Evolutionary conservation across 2,329 filamentous ascomycete genomes (phyloP), one percentile per base, ranked within the genome.

Genomic region (Mycosphaerella sp.): DNA sequence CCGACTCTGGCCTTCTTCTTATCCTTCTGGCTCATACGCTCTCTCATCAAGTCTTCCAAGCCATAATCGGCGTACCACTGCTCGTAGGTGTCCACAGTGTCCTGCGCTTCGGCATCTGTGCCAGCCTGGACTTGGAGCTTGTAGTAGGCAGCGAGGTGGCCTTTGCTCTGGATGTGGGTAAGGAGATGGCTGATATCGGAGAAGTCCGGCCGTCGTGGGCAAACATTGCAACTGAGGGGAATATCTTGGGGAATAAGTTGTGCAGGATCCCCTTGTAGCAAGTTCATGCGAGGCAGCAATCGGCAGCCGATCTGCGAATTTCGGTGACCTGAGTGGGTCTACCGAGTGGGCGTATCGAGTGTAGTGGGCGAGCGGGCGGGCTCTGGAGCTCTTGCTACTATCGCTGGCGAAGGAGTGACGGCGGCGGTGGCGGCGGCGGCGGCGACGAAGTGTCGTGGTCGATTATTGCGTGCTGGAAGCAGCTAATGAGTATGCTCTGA

Each of bases 141-240:
- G 74, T 91, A 95, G 65, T 88, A 84, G 67, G 89, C 81, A 56
- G 89, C 84, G 34, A 96, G 76, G 69, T 97, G 92, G n/a, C 87
- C 86, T 69, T 96, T 96, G 60, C 91, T 96, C 56, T 87, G 83
- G 58, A 96, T 82, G 68, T 97, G 92, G 10, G 92, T 97, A 67
- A 97, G 81, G 38, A 96, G 77, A 70, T 96, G 92, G 34, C 91
- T 95, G 43, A 90, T 78, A 71, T 97, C 92, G 53, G 89, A 95
- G 73, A 96, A 96, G 31, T 74, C 80, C 39, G 89, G 88, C 57
- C 80, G 80, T 62, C 85, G 88, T 36, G 87, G 85, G 69, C 92
- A 97, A 62, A 95, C 85, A 66, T 79, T 84, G 80, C 92, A 97
- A 62, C 82, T 74, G 46, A 96, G 81, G 53, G 86, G 83, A 55